Percentiles rank a stretch among this genome's conserved stretches.
These are phyloP conservation scores for Pleurotus platypus DNA, from an alignment of 768 basidiomycete species.

Conservation along the genomic window DNA sequence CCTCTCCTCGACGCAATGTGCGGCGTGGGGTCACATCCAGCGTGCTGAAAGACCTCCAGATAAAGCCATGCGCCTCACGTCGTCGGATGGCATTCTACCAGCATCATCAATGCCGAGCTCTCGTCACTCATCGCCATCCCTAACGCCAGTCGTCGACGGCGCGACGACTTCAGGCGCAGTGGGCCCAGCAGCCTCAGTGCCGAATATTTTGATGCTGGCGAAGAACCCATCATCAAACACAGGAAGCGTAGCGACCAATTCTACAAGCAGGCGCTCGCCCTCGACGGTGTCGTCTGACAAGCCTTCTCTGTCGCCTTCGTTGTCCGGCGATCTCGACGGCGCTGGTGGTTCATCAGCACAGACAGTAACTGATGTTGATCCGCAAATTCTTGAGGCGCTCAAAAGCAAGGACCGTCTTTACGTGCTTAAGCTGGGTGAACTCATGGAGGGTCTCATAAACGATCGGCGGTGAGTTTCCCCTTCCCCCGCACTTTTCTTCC, in stretches of 20 bases:
- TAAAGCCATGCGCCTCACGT: conserved; percentile 1
- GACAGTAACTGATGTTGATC: conserved; percentile 52
- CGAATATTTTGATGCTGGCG: too few relatives aligned
- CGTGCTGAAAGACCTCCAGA: not conserved
- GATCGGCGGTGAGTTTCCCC: conserved; percentile 59
- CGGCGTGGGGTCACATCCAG: too few relatives aligned
- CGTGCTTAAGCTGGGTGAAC: conserved; percentile 85
- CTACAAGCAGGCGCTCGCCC: conserved; percentile 4
- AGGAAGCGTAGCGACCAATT: not conserved
- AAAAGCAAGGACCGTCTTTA: conserved; percentile 85
- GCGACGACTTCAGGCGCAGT: not conserved
- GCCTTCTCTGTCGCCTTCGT: not conserved
- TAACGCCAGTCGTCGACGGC: not conserved
- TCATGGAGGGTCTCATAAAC: conserved; percentile 74
- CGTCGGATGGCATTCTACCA: not conserved
- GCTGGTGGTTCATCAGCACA: not conserved
- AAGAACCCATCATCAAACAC: not conserved
- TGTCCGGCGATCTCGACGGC: not conserved
- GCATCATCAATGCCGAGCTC: conserved; percentile 3
- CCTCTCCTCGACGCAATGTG: not conserved
- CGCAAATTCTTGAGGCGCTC: conserved; percentile 81
- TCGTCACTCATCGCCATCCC: conserved; percentile 2
- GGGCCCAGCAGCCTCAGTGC: not conserved
- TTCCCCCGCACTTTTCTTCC: conserved; percentile 5
- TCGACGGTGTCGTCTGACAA: conserved; percentile 3